A percentile compares a stretch with the other conserved stretches of the same genome.
Conservation (phyloP, 139 green algal species). For the Diplosphaera chodatii region DNA sequence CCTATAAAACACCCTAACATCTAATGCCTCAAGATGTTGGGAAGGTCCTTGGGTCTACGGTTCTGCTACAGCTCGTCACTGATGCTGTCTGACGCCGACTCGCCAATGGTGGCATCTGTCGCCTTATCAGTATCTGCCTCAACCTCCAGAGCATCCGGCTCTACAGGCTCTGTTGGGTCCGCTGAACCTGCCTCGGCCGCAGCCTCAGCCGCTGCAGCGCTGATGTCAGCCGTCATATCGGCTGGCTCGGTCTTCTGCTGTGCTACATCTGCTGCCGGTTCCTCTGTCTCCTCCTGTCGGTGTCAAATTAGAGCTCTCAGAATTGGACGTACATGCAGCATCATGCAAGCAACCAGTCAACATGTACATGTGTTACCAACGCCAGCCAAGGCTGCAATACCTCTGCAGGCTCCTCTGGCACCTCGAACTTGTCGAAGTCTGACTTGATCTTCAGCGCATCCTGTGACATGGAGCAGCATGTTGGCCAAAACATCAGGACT, state of each 20-base stretch:
- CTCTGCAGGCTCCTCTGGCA: background rate
- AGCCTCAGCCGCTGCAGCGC: background rate
- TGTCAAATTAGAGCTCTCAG: too few species aligned
- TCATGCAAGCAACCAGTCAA: too few species aligned
- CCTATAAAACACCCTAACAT: too few species aligned
- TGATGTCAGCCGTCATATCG: background rate
- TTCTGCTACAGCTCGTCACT: background rate
- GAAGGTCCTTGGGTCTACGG: too few species aligned
- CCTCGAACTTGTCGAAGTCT: background rate
- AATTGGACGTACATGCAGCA: too few species aligned
- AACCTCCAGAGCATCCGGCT: background rate
- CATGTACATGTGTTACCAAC: too few species aligned
- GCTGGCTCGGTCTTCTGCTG: background rate
- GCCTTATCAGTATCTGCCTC: background rate
- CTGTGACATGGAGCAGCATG: too few species aligned
- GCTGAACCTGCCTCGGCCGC: background rate
- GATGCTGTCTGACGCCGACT: background rate
- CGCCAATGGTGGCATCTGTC: background rate
- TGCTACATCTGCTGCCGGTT: background rate
- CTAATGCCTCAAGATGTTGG: too few species aligned
- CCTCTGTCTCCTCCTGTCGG: background rate
- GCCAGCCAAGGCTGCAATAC: too few species aligned
- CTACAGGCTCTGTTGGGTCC: background rate
- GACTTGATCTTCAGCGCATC: background rate
- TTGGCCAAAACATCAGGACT: too few species aligned